Evolutionary conservation across 2,329 filamentous ascomycete genomes (phyloP), one percentile per base, ranked within the genome.

Genomic region (Scedosporium dehoogii): DNA sequence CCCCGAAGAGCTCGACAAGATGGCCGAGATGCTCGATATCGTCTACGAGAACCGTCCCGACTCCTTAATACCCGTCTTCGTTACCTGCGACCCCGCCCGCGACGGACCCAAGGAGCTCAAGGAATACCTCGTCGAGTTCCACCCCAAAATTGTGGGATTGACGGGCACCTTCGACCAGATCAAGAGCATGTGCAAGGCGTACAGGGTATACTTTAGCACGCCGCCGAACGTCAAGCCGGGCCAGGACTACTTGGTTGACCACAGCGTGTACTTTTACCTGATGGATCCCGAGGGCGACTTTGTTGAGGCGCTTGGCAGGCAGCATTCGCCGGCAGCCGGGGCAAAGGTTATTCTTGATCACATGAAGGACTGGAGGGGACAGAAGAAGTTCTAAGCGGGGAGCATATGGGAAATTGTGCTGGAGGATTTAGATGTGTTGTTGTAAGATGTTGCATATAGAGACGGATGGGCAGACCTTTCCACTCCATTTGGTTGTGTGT

Each of bases 211-310:
- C 78, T 99, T 99, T 71, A 94, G 90, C 71, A 99, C 94, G 58
- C 94, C 94, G 41, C 81, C 85, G 69, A 84, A 92, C 66, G 90
- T 97, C 63, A 92, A 92, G 80, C 89, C 92, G 1, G 94, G 93
- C 1, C 90, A 97, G 79, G 94, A 99, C 75, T 99, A 99, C 73
- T 76, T 99, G 69, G 94, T 99, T 12, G 94, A 99, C 74, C 94
- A 99, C 78, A 97, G 92, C 75, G 99, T 99, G 69, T 99, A 99
- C 81, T 99, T 99, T 71, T 99, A 99, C 75, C 78, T 99, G 68
- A 99, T 99, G 94, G 94, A 97, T 73, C 94, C 94, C 0, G 92
- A 97, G 69, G 93, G 93, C 21, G 92, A 99, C 74, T 99, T 99
- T 74, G 93, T 99, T 29, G 96, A 99, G 79, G 96, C 92, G 12